These are phyloP conservation scores for Salvia sclarea DNA, from an alignment of 305 asterid species.

Conservation along the genomic window DNA sequence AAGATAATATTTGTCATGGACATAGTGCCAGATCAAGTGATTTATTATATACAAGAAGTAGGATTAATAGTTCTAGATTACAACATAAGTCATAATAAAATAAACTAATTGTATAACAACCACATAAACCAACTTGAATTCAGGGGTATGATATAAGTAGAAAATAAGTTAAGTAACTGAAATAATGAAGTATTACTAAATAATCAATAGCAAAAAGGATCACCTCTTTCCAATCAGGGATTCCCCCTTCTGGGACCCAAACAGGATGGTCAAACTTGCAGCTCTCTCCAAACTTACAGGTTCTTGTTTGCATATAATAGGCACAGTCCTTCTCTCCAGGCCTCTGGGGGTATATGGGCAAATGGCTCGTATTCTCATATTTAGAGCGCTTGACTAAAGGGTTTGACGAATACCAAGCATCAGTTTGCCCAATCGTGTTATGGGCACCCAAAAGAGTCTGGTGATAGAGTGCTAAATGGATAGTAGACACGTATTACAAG, in stretches of 20 bases:
- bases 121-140: constrained; percentile 30
- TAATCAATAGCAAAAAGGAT: constrained; percentile 50
- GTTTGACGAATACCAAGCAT: constrained; percentile 91
- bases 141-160: constrained; percentile 29
- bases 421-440: constrained; percentile 85
- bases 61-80: constrained; percentile 14
- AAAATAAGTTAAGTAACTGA: constrained; percentile 30
- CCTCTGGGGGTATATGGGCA: constrained; percentile 98
- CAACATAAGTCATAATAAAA: constrained; percentile 18
- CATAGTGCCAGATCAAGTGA: constrained; percentile 9
- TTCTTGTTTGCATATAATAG: constrained; percentile 98
- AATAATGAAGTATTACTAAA: constrained; percentile 32
- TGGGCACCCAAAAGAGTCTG: constrained; percentile 81
- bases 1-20: background rate
- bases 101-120: constrained; percentile 29
- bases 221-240: constrained; percentile 99
- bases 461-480: constrained; percentile 86
- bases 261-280: constrained; percentile 99
- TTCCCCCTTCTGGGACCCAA: constrained; percentile 99
- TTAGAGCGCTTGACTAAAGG: constrained; percentile 94
- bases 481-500: constrained; percentile 64
- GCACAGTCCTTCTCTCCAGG: constrained; percentile 99
- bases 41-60: constrained; percentile 24
- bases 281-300: constrained; percentile 97
- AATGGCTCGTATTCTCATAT: constrained; percentile 82